Evolutionary conservation across 352 stramenopile species (phyloP).

Genomic region (Phytophthora constricta): DNA sequence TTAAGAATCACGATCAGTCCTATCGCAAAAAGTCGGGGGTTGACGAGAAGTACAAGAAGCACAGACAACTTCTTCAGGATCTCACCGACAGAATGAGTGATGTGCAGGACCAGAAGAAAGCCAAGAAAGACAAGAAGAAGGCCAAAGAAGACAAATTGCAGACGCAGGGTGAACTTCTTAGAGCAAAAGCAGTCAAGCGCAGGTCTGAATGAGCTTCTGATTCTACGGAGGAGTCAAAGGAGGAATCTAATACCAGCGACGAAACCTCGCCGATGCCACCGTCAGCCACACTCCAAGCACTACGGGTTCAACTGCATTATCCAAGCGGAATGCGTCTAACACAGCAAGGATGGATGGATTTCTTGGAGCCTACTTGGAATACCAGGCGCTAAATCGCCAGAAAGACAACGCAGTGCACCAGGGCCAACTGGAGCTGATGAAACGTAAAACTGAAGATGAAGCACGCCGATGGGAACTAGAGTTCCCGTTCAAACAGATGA

Average conservation of each 20-base stretch:
- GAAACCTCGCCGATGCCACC: no score
- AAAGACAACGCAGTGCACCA: neutral
- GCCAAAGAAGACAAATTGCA: neutral
- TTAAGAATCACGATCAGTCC: neutral
- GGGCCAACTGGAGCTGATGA: neutral
- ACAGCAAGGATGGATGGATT: no score
- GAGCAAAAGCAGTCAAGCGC: neutral
- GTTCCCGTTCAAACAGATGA: neutral
- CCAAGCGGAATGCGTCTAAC: no score
- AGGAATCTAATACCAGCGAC: no score
- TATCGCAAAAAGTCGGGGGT: slow-evolving; percentile 11
- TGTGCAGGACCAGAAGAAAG: no score
- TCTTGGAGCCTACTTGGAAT: neutral
- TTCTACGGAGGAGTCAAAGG: no score
- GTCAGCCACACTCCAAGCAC: no score
- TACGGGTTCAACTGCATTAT: no score
- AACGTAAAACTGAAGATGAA: neutral
- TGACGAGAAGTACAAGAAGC: neutral
- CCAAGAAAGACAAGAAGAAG: no score
- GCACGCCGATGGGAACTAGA: neutral
- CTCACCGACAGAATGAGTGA: no score
- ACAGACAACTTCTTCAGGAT: neutral
- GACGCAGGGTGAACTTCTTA: neutral
- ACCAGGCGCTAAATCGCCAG: neutral
- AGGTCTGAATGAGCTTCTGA: neutral